A percentile compares a stretch with the other conserved stretches of the same genome.
Evolutionary conservation across 169 alveolate genomes (phyloP).

Genomic region (Eimeria acervulina): DNA sequence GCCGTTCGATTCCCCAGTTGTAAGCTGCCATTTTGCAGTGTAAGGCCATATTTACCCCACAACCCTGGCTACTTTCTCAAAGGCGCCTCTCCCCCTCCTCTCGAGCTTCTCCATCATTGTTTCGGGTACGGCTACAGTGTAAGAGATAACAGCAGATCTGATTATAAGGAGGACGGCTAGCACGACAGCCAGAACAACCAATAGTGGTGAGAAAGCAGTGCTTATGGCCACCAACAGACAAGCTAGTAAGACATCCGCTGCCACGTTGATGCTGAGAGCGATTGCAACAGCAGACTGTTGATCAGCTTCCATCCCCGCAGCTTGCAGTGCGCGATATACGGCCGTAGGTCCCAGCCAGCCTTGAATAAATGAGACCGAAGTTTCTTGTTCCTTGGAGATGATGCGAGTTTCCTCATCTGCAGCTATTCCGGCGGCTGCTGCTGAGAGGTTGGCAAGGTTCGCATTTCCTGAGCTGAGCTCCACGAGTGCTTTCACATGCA

Average conservation of each 20-base stretch:
- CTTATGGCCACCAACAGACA: slow-evolving; percentile 9
- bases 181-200: slow-evolving; percentile 2
- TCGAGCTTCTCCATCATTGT: not conserved
- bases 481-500: slow-evolving; percentile 21
- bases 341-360: not conserved
- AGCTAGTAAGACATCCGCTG: not conserved
- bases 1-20: too few relatives aligned
- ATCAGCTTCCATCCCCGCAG: not conserved
- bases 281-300: not conserved
- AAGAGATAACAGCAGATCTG: not conserved
- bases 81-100: not conserved
- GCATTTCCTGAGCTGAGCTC: slow-evolving; percentile 47
- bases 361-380: not conserved
- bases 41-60: not conserved
- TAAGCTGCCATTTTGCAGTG: too few relatives aligned
- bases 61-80: not conserved
- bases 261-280: not conserved
- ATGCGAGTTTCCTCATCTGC: slow-evolving; percentile 23
- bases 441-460: slow-evolving; percentile 26
- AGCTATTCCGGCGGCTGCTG: slow-evolving; percentile 22
- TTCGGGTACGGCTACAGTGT: not conserved
- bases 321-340: not conserved
- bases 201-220: not conserved
- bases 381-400: not conserved
- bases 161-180: not conserved